Conservation (phyloP, 2,329 filamentous ascomycete genomes). For the Nothomitra cinnamomea region DNA sequence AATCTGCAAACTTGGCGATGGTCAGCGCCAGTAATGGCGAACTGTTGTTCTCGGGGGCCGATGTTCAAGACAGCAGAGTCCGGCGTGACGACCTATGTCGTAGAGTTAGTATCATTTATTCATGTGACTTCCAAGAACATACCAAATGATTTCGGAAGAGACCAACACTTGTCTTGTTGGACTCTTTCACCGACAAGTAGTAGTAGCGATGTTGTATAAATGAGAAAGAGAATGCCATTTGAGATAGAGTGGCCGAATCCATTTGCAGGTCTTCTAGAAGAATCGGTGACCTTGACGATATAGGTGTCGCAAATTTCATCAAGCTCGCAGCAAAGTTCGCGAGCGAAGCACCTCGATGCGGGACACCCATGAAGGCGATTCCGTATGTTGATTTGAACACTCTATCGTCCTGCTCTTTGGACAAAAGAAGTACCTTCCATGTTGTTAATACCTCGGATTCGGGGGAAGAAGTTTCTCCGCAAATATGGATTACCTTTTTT, state of each 20-base stretch:
- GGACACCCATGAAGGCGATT: slow-evolving; percentile 24
- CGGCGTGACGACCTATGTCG: neutral
- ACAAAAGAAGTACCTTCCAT: too few species aligned
- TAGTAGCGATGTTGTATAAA: neutral
- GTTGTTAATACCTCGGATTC: too few species aligned
- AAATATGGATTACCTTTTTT: slow-evolving; percentile 16
- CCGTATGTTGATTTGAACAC: slow-evolving; percentile 24
- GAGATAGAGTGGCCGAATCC: slow-evolving; percentile 13
- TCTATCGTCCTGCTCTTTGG: slow-evolving; percentile 4
- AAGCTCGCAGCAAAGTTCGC: slow-evolving; percentile 16
- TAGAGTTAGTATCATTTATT: too few species aligned
- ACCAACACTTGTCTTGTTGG: neutral
- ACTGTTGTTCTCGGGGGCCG: neutral
- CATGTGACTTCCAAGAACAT: neutral
- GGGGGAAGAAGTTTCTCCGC: too few species aligned
- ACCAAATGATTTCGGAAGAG: neutral
- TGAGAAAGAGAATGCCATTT: neutral
- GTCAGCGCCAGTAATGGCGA: neutral
- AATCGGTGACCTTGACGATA: slow-evolving; percentile 18
- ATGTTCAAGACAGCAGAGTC: neutral
- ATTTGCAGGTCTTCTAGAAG: slow-evolving; percentile 19
- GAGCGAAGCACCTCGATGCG: slow-evolving; percentile 21
- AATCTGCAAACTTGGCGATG: neutral
- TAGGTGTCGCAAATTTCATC: too few species aligned
- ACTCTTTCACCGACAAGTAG: neutral